These are phyloP conservation scores for Phaseolus coccineus DNA, from an alignment of 331 rosid genomes.

Conservation along the genomic window DNA sequence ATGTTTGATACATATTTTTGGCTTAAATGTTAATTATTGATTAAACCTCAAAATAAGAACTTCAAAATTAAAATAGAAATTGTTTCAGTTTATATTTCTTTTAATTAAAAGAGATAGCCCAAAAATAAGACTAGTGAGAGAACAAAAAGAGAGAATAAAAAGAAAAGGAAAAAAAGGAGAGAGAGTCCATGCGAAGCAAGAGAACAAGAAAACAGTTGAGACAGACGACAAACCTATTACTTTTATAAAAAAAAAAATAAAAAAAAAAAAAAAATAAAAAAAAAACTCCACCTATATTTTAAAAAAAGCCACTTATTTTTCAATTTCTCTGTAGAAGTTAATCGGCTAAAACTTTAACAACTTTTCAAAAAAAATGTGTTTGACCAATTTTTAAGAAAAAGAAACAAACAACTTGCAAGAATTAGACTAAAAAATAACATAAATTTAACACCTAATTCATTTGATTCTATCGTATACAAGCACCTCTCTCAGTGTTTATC, in stretches of 20 bases:
- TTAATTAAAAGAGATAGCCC: no score
- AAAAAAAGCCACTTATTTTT: neutral
- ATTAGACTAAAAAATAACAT: neutral
- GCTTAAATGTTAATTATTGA: no score
- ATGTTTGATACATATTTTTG: neutral
- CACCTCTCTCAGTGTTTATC: neutral
- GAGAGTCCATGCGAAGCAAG: neutral
- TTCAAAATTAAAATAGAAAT: neutral
- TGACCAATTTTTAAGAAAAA: neutral
- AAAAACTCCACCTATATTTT: no score
- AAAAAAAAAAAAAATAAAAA: no score
- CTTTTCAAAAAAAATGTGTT: neutral
- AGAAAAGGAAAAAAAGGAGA: no score
- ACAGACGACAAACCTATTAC: neutral
- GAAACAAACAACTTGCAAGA: neutral
- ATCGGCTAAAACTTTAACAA: no score
- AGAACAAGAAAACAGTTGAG: neutral
- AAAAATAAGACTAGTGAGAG: neutral
- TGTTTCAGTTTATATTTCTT: neutral
- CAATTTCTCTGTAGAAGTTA: neutral
- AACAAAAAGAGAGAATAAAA: neutral
- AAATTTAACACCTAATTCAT: neutral
- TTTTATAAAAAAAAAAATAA: no score
- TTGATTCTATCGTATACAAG: neutral
- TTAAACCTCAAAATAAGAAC: no score